Base-by-base conservation (phyloP, 169 alveolate genomes). In the Plasmodium cynomolgi region DNA sequence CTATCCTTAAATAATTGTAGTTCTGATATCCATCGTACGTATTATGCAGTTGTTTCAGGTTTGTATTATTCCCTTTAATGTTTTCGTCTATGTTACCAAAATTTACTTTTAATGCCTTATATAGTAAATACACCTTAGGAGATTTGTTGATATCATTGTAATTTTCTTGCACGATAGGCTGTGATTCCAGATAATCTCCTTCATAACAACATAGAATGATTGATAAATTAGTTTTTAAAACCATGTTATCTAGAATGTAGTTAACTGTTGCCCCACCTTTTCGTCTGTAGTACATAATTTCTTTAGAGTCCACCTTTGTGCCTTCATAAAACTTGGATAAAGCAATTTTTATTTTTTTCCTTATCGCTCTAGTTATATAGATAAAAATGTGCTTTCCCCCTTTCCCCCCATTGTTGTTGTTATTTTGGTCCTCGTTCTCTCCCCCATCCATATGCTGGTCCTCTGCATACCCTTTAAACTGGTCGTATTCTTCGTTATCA, bases 141-240 rank as follows among this genome's bases (percentile, higher is more conserved):
- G 17, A 47, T n/a, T 68, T 37, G 3, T 80, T 80, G 34, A 68
- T 15, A 3, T 29, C 23, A 50, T 13, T 1, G 79, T 71, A 39
- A 37, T 68, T 62, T 8, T 68, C 34, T 44, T 74, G 26, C 20
- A 39, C 33, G 29, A 37, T 74, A 34, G 73, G 31, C 5, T 9
- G 15, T 2, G 74, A 56, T 41, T 90, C 91, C 20, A 86, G 31
- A 77, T 81, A 81, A 68, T 81, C 88, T 34, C 56, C 84, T 41
- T 90, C 62, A 44, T 90, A 29, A 39, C 94, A 90, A 90, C 94
- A 90, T 39, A 68, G 72, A 9, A 81, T 11, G 56, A 81, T 31
- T 41, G 44, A 80, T 47, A 41, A 80, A 23, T 77, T 20, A 7
- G 39, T 15, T 58, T 41, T 20, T 68, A 90, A 37, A 37, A 62